Evolutionary conservation across 768 basidiomycete genomes (phyloP), one percentile per base, ranked within the genome.

Genomic region (Tricholoma sp.): DNA sequence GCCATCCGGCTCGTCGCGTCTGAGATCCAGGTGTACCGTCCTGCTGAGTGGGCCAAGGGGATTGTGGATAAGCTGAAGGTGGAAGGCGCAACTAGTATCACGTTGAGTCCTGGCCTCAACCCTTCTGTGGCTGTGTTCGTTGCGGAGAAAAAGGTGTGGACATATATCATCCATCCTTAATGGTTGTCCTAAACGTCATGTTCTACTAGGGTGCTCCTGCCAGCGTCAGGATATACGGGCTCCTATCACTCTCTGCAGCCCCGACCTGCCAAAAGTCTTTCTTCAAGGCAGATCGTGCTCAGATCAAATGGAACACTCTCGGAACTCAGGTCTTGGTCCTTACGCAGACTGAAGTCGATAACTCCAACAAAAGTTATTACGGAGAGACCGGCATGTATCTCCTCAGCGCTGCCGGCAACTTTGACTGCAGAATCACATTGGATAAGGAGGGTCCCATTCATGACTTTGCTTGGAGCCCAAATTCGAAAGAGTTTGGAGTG

Each of bases 401-500:
- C 12, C 83, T 98, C 60, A 94, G 88, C 61, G 85, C 94, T 16
- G 88, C 92, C 8, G 95, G 96, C 14, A 91, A 93, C 63, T 98
- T 94, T 64, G 95, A 98, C 68, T 93, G 91, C 67, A 80, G 93
- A 27, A 89, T 98, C 24, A 75, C 80, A 1, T 75, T 91, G 64
- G 94, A 97, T 74, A 98, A 97, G 76, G 96, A 98, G 59, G 97
- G 97, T 0, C 94, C 94, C 0, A 93, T 99, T 60, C 94, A 97
- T 66, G 97, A 98, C 69, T 97, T 96, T 59, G 74, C 84, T 14
- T 99, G 97, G 97, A 94, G 87, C 62, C 94, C 97, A 7, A 94
- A 93, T 64, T 93, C 92, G 52, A 93, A 95, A 72, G 97, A 99
- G 72, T 99, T 99, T 68, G 87, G 86, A 49, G 94, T 98, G 34